Evolutionary conservation across 306 rosid species (phyloP).

Genomic region (Cyamopsis tetragonoloba): DNA sequence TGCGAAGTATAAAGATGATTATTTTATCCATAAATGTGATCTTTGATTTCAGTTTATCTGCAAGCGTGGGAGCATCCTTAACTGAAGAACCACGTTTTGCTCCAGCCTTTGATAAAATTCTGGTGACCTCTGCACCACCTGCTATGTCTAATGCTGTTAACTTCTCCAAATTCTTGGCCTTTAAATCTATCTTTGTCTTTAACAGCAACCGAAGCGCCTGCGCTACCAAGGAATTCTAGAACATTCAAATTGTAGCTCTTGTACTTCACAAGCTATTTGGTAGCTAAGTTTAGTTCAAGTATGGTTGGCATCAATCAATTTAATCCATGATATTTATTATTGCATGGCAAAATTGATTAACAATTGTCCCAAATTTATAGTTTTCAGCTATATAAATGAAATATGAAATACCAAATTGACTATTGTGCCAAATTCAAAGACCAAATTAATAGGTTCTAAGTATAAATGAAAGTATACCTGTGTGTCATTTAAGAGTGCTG

Average conservation of each 20-base stretch:
- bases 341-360: no score
- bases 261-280: no score
- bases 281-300: no score
- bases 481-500: not conserved
- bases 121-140: not conserved
- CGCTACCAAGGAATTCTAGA: not conserved
- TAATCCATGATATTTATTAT: no score
- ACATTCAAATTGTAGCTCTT: no score
- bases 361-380: no score
- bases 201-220: not conserved
- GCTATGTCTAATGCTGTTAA: not conserved
- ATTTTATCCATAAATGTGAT: not conserved
- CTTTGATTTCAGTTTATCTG: not conserved
- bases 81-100: not conserved
- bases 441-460: not conserved
- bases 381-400: no score
- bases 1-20: not conserved
- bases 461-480: constrained; percentile 3
- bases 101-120: not conserved
- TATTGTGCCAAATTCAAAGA: no score
- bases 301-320: not conserved
- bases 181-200: not conserved
- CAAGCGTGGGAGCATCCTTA: not conserved
- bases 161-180: not conserved
- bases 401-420: no score